These are phyloP conservation scores for Chiua virens DNA, from an alignment of 768 basidiomycete genomes.

Conservation along the genomic window DNA sequence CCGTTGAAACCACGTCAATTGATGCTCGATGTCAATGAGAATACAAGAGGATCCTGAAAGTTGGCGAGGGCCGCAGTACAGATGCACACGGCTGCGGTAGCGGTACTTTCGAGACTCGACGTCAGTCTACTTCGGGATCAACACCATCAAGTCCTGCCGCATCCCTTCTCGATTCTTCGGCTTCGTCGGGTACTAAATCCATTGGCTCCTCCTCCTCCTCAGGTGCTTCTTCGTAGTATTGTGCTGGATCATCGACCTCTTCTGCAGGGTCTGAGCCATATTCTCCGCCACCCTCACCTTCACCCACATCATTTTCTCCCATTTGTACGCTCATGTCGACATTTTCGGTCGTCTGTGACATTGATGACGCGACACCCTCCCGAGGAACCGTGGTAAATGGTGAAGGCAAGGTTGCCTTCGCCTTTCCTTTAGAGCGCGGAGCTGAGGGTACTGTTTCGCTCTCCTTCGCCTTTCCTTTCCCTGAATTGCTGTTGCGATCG, in stretches of 20 bases:
- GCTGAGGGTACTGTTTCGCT: slow-evolving; percentile 33
- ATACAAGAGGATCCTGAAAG: too few species aligned
- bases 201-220: slow-evolving; percentile 42
- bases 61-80: too few species aligned
- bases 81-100: not conserved
- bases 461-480: slow-evolving; percentile 33
- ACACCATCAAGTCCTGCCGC: slow-evolving; percentile 36
- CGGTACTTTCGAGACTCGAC: slow-evolving; percentile 2
- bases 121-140: slow-evolving; percentile 12
- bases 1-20: too few species aligned
- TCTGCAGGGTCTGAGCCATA: slow-evolving; percentile 26
- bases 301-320: slow-evolving; percentile 32
- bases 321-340: slow-evolving; percentile 21
- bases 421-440: slow-evolving; percentile 31
- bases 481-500: slow-evolving; percentile 24
- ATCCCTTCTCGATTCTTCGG: slow-evolving; percentile 44
- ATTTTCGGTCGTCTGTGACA: slow-evolving; percentile 26
- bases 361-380: slow-evolving; percentile 27
- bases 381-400: slow-evolving; percentile 33
- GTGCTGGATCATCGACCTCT: slow-evolving; percentile 23
- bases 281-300: slow-evolving; percentile 32
- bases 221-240: slow-evolving; percentile 30
- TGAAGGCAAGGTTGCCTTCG: slow-evolving; percentile 25
- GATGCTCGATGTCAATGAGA: too few species aligned
- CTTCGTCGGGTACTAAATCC: slow-evolving; percentile 45